Conservation (phyloP, 306 rosid genomes). For the Casuarina cunninghamiana region DNA sequence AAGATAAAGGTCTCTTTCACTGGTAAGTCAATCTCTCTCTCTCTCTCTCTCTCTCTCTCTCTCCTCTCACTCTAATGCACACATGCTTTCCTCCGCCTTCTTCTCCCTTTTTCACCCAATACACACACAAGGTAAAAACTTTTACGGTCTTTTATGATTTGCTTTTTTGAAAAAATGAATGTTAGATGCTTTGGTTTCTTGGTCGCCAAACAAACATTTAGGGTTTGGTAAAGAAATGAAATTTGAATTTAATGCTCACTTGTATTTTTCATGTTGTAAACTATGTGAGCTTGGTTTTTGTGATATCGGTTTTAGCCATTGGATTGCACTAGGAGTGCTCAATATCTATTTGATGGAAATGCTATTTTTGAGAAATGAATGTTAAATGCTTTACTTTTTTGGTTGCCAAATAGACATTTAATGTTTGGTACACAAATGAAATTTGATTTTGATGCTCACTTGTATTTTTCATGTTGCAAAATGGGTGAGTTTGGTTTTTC, state of each 20-base stretch:
- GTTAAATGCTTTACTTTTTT: too few species aligned
- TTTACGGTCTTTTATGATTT: constrained; percentile 2
- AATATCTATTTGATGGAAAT: not conserved
- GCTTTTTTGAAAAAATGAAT: not conserved
- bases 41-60: constrained; percentile 5
- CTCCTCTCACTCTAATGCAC: not conserved
- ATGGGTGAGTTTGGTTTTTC: not conserved
- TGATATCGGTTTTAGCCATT: not conserved
- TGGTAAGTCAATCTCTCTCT: constrained; percentile 37
- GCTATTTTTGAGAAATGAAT: too few species aligned
- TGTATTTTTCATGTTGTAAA: not conserved
- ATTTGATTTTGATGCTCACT: not conserved
- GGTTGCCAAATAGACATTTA: not conserved
- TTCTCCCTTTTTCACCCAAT: too few species aligned
- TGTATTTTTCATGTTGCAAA: not conserved
- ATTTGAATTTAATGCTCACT: not conserved
- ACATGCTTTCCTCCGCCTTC: not conserved
- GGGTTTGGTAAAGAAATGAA: not conserved
- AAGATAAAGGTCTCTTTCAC: constrained; percentile 66
- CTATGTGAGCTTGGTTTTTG: not conserved
- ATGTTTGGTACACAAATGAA: not conserved
- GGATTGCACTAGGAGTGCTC: not conserved
- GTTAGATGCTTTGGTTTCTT: not conserved
- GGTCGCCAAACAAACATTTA: not conserved
- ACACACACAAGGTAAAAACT: not conserved